These are phyloP conservation scores for Paxillus rubicundulus DNA, from an alignment of 768 basidiomycete genomes.

Conservation along the genomic window DNA sequence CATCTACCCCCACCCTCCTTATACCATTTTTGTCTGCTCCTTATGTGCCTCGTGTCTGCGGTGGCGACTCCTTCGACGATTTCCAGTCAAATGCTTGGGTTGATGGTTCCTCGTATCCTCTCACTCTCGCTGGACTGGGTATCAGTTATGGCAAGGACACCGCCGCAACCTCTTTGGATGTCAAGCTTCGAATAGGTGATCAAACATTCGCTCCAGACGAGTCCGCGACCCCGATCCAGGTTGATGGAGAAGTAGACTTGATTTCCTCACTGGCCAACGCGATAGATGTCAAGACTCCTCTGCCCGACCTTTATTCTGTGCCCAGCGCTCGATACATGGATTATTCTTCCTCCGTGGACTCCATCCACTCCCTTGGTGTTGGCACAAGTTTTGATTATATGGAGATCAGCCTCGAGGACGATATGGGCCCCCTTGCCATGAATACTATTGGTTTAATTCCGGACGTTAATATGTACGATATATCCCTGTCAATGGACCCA, in stretches of 20 bases:
- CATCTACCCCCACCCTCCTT: constrained; percentile 30
- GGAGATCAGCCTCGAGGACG: constrained; percentile 7
- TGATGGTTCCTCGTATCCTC: constrained; percentile 1
- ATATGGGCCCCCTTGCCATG: constrained; percentile 7
- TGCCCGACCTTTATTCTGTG: neutral
- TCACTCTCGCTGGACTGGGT: constrained; percentile 27
- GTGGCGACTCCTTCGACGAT: constrained; percentile 15
- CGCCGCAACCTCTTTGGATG: neutral
- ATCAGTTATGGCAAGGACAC: constrained; percentile 16
- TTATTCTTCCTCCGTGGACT: neutral
- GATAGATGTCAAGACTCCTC: neutral
- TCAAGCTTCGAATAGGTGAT: neutral
- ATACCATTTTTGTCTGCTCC: constrained; percentile 17
- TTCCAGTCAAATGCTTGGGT: constrained; percentile 33
- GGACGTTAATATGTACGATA: constrained; percentile 37
- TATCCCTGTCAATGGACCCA: constrained; percentile 12
- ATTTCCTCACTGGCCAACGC: neutral
- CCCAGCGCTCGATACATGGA: neutral
- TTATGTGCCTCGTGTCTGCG: constrained; percentile 1
- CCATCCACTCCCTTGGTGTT: neutral
- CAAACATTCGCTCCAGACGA: neutral
- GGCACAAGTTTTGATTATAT: neutral
- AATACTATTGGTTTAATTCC: constrained; percentile 27
- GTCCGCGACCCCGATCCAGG: constrained; percentile 2
- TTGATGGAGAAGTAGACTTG: constrained; percentile 1